These are phyloP conservation scores for Solioccasus polychromus DNA, from an alignment of 768 basidiomycete species.

Conservation along the genomic window DNA sequence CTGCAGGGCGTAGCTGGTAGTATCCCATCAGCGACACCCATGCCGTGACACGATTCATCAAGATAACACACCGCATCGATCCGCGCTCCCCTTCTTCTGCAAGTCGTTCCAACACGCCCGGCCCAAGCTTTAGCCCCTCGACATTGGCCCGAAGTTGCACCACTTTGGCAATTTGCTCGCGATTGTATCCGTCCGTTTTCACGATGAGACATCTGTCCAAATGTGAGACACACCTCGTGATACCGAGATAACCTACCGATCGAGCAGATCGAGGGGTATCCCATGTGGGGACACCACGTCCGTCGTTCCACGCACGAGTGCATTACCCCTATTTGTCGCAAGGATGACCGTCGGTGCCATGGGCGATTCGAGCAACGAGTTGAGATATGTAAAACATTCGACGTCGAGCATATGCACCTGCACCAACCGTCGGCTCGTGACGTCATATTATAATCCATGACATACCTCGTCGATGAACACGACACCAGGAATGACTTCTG, in stretches of 20 bases:
- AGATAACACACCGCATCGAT: constrained; percentile 63
- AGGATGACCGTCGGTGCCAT: constrained; percentile 98
- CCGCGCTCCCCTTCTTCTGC: constrained; percentile 80
- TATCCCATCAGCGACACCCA: constrained; percentile 4
- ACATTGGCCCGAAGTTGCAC: constrained; percentile 82
- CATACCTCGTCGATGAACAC: constrained; percentile 97
- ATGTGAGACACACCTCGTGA: constrained; percentile 6
- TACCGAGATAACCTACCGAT: constrained; percentile 55
- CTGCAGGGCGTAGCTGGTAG: constrained; percentile 90
- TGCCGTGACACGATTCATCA: constrained; percentile 1
- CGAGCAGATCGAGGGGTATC: constrained; percentile 88
- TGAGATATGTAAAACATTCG: constrained; percentile 98
- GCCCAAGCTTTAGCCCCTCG: constrained; percentile 76
- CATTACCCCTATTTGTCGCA: constrained; percentile 93
- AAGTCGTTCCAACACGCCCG: constrained; percentile 75
- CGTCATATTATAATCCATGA: not conserved
- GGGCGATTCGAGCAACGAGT: constrained; percentile 90
- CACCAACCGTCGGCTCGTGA: constrained; percentile 4
- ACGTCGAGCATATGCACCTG: constrained; percentile 99
- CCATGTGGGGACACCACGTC: constrained; percentile 93
- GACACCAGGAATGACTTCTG: constrained; percentile 96
- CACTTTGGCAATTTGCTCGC: constrained; percentile 83
- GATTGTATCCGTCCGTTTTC: constrained; percentile 79
- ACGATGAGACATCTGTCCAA: constrained; percentile 83
- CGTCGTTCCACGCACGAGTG: constrained; percentile 88